Conservation (phyloP, 1,284 basidiomycete species). For the Marasmius oreades region DNA sequence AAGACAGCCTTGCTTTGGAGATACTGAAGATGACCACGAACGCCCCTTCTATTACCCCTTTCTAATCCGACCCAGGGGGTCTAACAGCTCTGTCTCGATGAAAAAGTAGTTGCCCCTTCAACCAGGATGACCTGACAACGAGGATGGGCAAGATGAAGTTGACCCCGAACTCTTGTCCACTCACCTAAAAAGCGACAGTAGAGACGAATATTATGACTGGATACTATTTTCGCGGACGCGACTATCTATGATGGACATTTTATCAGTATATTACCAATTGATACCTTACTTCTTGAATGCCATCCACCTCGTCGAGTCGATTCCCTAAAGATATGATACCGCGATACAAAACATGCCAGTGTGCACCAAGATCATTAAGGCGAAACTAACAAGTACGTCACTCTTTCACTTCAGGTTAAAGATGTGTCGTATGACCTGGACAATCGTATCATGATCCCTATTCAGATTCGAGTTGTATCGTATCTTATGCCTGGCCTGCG, state of each 20-base stretch:
- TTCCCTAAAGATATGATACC: too few species aligned
- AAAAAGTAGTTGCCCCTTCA: neutral
- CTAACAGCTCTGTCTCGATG: neutral
- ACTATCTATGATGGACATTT: neutral
- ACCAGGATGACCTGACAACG: too few species aligned
- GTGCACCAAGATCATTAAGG: neutral
- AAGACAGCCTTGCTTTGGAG: neutral
- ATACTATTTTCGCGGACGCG: neutral
- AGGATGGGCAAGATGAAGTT: too few species aligned
- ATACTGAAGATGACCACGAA: neutral
- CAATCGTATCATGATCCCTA: constrained; percentile 11
- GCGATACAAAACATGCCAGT: too few species aligned
- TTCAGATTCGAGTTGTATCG: constrained; percentile 14
- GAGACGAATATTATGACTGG: neutral
- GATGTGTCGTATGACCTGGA: constrained; percentile 4
- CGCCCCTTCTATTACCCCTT: neutral
- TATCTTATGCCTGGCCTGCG: constrained; percentile 11
- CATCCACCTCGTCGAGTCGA: too few species aligned
- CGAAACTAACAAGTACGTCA: neutral
- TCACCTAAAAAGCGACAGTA: neutral
- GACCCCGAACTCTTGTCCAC: neutral
- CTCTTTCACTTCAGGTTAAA: neutral
- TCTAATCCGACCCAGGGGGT: neutral
- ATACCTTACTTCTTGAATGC: too few species aligned
- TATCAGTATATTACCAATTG: too few species aligned